Evolutionary conservation across 768 basidiomycete species (phyloP).

Genomic region (Xerocomellus intermedius): DNA sequence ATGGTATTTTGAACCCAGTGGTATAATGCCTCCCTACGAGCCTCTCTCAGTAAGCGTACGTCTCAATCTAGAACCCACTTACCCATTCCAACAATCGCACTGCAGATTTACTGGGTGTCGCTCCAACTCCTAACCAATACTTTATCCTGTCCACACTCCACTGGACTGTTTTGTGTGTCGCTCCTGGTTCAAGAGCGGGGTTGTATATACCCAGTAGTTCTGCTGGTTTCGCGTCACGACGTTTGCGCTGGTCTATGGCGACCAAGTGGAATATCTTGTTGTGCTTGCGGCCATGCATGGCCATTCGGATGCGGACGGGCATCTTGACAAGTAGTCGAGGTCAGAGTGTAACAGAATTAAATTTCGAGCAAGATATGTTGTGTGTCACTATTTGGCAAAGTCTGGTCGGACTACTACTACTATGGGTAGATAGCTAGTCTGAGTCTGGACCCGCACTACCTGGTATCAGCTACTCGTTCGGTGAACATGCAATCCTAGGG

Average conservation of each 20-base stretch:
- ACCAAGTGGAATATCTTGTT: slow-evolving; percentile 82
- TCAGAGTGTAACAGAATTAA: not conserved
- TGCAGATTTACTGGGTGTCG: slow-evolving; percentile 76
- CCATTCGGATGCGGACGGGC: slow-evolving; percentile 83
- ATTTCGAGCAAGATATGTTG: slow-evolving; percentile 4
- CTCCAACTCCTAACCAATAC: slow-evolving; percentile 87
- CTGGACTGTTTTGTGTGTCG: slow-evolving; percentile 67
- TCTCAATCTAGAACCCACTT: slow-evolving; percentile 5
- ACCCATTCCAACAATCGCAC: slow-evolving; percentile 79
- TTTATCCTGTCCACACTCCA: slow-evolving; percentile 92
- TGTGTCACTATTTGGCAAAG: slow-evolving; percentile 30
- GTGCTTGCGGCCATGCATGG: slow-evolving; percentile 76
- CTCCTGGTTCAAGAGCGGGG: slow-evolving; percentile 54
- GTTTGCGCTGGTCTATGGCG: slow-evolving; percentile 67
- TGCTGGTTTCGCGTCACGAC: slow-evolving; percentile 82
- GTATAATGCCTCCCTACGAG: slow-evolving; percentile 59
- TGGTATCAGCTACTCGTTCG: slow-evolving; percentile 53
- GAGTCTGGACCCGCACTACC: slow-evolving; percentile 67
- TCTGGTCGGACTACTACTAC: not conserved
- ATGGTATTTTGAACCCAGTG: slow-evolving; percentile 56
- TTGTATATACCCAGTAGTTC: slow-evolving; percentile 86
- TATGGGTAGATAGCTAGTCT: not conserved
- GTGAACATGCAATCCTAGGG: slow-evolving; percentile 2
- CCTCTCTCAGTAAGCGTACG: slow-evolving; percentile 4
- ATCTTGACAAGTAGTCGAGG: slow-evolving; percentile 38